Evolutionary conservation across 1,139 yeast species (phyloP).

Genomic region (Geotrichum carabidarum): DNA sequence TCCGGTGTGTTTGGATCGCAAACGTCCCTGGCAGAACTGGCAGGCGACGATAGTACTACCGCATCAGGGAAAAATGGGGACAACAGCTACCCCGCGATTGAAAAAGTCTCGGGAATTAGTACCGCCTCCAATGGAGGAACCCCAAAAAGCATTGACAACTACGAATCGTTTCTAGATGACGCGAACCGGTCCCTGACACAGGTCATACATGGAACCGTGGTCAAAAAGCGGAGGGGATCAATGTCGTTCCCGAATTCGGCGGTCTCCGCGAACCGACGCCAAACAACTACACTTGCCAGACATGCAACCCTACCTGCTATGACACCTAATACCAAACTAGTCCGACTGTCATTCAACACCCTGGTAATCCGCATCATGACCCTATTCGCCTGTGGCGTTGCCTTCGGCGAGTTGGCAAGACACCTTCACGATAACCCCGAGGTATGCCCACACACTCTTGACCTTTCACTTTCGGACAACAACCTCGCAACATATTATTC

Average conservation of each 20-base stretch:
- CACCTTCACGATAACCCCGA: constrained; percentile 37
- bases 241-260: constrained; percentile 1
- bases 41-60: constrained; percentile 29
- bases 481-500: constrained; percentile 19
- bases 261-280: background rate
- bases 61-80: background rate
- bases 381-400: constrained; percentile 34
- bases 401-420: constrained; percentile 34
- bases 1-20: constrained; percentile 39
- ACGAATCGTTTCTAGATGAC: background rate
- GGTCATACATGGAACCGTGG: background rate
- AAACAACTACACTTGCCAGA: background rate
- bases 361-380: constrained; percentile 24
- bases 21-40: constrained; percentile 37
- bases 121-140: background rate
- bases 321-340: constrained; percentile 2
- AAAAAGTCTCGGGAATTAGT: background rate
- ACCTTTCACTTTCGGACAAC: constrained; percentile 21
- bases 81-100: background rate
- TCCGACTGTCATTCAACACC: constrained; percentile 24
- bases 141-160: background rate
- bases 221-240: background rate
- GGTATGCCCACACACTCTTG: constrained; percentile 31
- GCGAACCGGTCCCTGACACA: background rate
- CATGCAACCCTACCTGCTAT: background rate